Evolutionary conservation across 164 flowering plant genomes (phyloP).

Genomic region (Warburgia ugandensis): DNA sequence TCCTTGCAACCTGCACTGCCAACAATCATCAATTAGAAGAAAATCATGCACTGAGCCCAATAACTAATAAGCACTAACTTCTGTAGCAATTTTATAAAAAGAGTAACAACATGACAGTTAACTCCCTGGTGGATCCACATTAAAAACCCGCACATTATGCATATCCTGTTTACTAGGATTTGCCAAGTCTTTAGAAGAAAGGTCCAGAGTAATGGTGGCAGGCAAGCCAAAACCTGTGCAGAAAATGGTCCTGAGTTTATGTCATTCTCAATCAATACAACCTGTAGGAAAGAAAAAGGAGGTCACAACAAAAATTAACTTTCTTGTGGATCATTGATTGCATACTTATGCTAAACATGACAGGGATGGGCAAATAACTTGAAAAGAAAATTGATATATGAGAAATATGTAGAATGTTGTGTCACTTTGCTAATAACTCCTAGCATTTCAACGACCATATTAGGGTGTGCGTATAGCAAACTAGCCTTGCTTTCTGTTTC

Average conservation of each 20-base stretch:
- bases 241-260: conserved; percentile 83
- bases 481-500: conserved; percentile 97
- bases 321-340: conserved; percentile 1
- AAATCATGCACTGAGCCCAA: not conserved
- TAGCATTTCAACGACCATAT: too few species aligned
- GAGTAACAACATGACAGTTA: not conserved
- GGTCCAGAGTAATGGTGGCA: conserved; percentile 99
- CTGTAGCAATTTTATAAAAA: not conserved
- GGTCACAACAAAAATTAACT: not conserved
- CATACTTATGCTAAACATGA: not conserved
- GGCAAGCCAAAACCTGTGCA: conserved; percentile 89
- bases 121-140: conserved; percentile 98
- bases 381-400: too few species aligned
- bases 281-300: conserved; percentile 37
- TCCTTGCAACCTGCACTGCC: conserved; percentile 84
- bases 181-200: conserved; percentile 70
- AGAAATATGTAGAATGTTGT: not conserved
- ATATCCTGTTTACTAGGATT: conserved; percentile 78
- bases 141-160: conserved; percentile 70
- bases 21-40: conserved; percentile 8
- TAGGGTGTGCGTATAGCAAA: not conserved
- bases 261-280: conserved; percentile 94
- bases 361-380: not conserved
- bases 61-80: not conserved
- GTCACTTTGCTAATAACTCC: too few species aligned